A percentile compares a stretch with the other conserved stretches of the same genome.
phyloP scores from a whole-genome alignment of 1,139 yeast species.

The Meyerozyma carpophila region DNA sequence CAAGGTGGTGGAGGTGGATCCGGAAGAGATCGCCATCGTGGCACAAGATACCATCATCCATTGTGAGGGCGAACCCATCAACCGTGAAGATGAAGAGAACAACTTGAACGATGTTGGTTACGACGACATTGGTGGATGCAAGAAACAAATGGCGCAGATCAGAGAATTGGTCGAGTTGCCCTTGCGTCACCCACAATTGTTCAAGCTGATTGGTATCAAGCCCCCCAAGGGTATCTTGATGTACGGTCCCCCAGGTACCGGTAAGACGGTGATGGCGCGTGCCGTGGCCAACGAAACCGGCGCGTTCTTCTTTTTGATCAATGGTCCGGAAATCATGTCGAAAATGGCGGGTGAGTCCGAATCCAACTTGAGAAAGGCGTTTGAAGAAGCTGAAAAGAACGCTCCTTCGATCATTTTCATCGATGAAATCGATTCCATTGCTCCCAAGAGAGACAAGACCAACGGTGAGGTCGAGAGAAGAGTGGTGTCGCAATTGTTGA shows the following conservation, averaged over 20 bases:
- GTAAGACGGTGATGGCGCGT: slow-evolving; percentile 98
- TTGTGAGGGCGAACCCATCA: slow-evolving; percentile 98
- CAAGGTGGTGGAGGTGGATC: slow-evolving; percentile 97
- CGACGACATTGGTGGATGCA: slow-evolving; percentile 98
- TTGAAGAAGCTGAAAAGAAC: slow-evolving; percentile 98
- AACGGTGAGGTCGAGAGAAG: slow-evolving; percentile 97
- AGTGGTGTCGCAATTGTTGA: slow-evolving; percentile 93
- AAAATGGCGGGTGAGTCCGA: slow-evolving; percentile 99
- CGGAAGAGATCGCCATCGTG: slow-evolving; percentile 94
- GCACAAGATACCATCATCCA: slow-evolving; percentile 98
- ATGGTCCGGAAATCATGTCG: slow-evolving; percentile 99
- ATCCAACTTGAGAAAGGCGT: slow-evolving; percentile 93
- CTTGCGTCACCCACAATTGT: slow-evolving; percentile 92
- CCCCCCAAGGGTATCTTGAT: slow-evolving; percentile 96
- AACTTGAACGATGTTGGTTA: slow-evolving; percentile 95
- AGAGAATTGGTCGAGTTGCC: slow-evolving; percentile 97
- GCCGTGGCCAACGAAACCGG: slow-evolving; percentile 99
- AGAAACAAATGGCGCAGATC: slow-evolving; percentile 98
- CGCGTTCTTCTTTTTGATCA: slow-evolving; percentile 94
- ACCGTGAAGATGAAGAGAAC: slow-evolving; percentile 98
- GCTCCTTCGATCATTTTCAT: slow-evolving; percentile 96
- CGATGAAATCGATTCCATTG: slow-evolving; percentile 98
- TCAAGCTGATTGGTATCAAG: slow-evolving; percentile 94
- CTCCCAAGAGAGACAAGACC: slow-evolving; percentile 99
- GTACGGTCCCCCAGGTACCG: slow-evolving; percentile 99